Base-by-base conservation (phyloP, 2,329 filamentous ascomycete species). In the Nemania sp. region DNA sequence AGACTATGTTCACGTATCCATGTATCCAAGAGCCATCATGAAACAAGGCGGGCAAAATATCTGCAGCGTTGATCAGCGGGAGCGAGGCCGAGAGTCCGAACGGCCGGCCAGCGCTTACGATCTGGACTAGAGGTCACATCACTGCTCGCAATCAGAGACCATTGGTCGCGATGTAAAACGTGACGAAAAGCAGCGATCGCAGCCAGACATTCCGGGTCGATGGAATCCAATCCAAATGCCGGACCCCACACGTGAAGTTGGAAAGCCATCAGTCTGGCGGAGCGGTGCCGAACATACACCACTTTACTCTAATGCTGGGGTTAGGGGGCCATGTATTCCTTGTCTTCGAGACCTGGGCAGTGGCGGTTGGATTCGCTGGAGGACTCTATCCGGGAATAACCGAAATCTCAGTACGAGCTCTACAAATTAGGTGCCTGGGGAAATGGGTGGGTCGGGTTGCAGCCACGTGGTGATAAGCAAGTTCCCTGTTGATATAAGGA, bases 171-270 rank as follows among this genome's bases (percentile, higher is more conserved):
- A 30, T 82, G 80, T 20, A 90, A 75, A 53, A 80, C 80, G 64
- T 83, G 77, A 56, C 83, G 81, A 52, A 96, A 79, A 69, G 92
- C 92, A 48, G 89, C 84, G 61, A 96, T 84, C 37, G 88, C 80
- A 23, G 92, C 92, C 56, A 96, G 83, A 69, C 92, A 97, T 76
- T 96, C 90, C 40, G 93, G 80, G 67, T 97, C 92, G 65, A 97
- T 88, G 37, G 94, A 97, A 12, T 93, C 87, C 39, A 97, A 82
- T 34, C 86, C 86, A 71, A 96, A 96, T 34, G 90, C 92, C 49
- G 91, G 86, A 44, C 92, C 92, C 88, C 92, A 96, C 67, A 96
- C 82, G 73, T 96, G 89, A 56, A 99, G 82, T 74, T 93, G 83
- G 43, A 91, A 74, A 59, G 83, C 66, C 70, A 73, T 75, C 15